Evolutionary conservation across 2,329 filamentous ascomycete genomes (phyloP), one percentile per base, ranked within the genome.

Genomic region (Albifimbria verrucaria): DNA sequence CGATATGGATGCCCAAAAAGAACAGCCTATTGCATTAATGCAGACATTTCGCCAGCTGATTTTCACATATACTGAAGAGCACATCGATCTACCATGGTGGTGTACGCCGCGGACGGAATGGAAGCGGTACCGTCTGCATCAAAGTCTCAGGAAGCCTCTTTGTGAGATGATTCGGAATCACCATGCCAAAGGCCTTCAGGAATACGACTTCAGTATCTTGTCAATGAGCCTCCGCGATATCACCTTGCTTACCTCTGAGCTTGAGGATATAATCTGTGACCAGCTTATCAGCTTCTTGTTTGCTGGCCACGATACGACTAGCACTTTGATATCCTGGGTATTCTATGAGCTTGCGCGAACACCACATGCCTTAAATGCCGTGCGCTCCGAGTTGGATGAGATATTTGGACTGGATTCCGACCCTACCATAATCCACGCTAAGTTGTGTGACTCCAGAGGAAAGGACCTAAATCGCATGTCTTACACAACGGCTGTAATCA

Each of bases 261-360:
- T 69, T 17, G 25, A 72, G 15, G 41, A 62, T 17, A 56, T 62
- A 41, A 70, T 68, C 3, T 64, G 63, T 39, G 68, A 72, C 50
- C 70, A 73, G 54, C 57, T 75, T 26, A 69, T 69, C 49, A 66
- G 68, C 0, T 75, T 76, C 55, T 58, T 74, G 12, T 71, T 76
- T 41, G 72, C 71, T 2, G 71, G 73, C 3, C 72, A 75, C 44
- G 72, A 75, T 55, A 74, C 73, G 3, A 72, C 72, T 2, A 68
- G 66, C 36, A 69, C 67, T 52, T 59, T 69, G 1, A 57, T 75
- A 1, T 60, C 68, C 7, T 74, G 69, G 68, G 57, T 62, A 1
- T 63, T 71, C 23, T 73, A 74, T 55, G 64, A 72, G 51, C 64
- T 75, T 0, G 65, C 66, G 3, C 63, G 63, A 3, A 63, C 64